phyloP scores from a whole-genome alignment of 257 asterid genomes.

The Sherardia arvensis region DNA sequence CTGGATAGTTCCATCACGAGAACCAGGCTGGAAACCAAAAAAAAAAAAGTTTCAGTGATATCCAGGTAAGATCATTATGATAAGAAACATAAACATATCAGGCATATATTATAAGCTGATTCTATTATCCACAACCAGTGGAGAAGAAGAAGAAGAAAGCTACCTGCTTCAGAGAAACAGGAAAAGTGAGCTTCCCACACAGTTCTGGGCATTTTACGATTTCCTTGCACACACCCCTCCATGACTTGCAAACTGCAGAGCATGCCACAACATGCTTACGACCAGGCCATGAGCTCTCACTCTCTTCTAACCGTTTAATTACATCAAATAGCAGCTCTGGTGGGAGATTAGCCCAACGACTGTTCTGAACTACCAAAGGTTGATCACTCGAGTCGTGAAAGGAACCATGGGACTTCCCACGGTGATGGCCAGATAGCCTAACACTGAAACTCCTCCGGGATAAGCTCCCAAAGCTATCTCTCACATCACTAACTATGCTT shows the following conservation, averaged over 20 bases:
- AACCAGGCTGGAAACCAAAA: conserved; percentile 59
- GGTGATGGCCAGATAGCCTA: conserved; percentile 55
- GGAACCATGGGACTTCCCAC: conserved; percentile 69
- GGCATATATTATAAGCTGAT: neutral
- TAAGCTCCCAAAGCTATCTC: conserved; percentile 82
- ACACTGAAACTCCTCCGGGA: conserved; percentile 75
- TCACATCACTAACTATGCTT: conserved; percentile 78
- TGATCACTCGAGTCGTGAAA: conserved; percentile 55
- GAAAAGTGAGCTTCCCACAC: conserved; percentile 86
- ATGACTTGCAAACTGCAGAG: conserved; percentile 84
- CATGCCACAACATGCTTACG: conserved; percentile 85
- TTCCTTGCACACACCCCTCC: conserved; percentile 85
- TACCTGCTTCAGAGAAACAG: conserved; percentile 91
- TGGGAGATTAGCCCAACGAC: conserved; percentile 91
- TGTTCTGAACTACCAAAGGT: conserved; percentile 50
- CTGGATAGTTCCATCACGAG: conserved; percentile 84
- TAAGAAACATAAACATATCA: neutral
- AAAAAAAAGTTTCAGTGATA: neutral
- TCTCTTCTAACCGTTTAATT: conserved; percentile 81
- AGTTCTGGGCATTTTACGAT: conserved; percentile 67
- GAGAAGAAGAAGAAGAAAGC: neutral
- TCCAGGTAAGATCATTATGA: neutral
- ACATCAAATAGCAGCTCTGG: conserved; percentile 84
- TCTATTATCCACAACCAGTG: neutral
- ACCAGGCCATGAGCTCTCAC: conserved; percentile 88